Evolutionary conservation across 805 yeast genomes (phyloP).

Genomic region (Metschnikowia peoriensis): DNA sequence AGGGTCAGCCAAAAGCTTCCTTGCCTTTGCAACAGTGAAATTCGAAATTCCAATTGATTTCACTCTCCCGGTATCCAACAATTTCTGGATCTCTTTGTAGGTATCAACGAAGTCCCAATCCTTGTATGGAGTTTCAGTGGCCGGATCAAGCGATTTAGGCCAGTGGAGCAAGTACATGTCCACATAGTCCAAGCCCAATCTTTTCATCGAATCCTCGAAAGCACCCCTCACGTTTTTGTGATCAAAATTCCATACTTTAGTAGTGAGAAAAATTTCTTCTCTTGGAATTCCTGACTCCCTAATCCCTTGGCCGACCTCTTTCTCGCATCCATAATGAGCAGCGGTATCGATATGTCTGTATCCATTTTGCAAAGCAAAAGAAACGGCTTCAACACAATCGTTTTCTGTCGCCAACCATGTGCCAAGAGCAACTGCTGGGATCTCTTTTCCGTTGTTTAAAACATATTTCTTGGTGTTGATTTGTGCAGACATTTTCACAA

Average conservation of each 20-base stretch:
- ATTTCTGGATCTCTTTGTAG: constrained; percentile 33
- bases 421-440: constrained; percentile 73
- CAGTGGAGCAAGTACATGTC: constrained; percentile 21
- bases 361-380: constrained; percentile 60
- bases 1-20: constrained; percentile 17
- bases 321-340: constrained; percentile 65
- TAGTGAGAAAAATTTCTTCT: constrained; percentile 19
- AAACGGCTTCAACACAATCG: constrained; percentile 56
- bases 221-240: constrained; percentile 14
- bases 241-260: constrained; percentile 18
- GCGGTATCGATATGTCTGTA: constrained; percentile 82
- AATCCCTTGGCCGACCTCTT: constrained; percentile 64
- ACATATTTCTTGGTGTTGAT: constrained; percentile 25
- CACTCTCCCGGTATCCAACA: constrained; percentile 20
- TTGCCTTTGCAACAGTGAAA: constrained; percentile 16
- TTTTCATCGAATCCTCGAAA: constrained; percentile 16
- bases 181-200: constrained; percentile 18
- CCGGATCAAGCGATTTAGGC: constrained; percentile 17
- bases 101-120: constrained; percentile 30
- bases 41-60: constrained; percentile 20
- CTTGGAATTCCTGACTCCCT: constrained; percentile 16
- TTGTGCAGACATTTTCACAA: constrained; percentile 12
- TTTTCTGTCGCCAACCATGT: constrained; percentile 63
- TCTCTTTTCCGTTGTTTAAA: constrained; percentile 59
- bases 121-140: constrained; percentile 8